Evolutionary conservation across 1,284 basidiomycete species (phyloP), one percentile per base, ranked within the genome.

Genomic region (Porodaedalea pini): DNA sequence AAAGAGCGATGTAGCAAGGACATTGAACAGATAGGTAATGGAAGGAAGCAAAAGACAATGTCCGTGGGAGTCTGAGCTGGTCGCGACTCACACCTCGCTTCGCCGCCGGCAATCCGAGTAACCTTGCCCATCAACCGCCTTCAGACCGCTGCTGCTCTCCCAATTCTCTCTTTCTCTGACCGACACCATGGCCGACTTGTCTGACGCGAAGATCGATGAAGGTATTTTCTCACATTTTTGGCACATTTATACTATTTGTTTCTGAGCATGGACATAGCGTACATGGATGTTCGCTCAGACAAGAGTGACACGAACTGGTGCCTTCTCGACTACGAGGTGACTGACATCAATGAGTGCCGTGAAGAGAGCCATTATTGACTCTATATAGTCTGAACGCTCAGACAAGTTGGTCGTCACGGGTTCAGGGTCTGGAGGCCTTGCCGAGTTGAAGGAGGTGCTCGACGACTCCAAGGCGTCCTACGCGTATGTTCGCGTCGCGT

Each of bases 291-390:
- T 57, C 86, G 92, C 65, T 79, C 77, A 58, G 83, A 91, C 78
- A 92, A 92, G 70, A 78, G 85, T 54, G 87, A 89, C 41, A 88
- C 84, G 44, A 94, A 90, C 69, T 95, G 92, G 92, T 68, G 93
- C 52, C 76, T 95, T 57, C 74, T 94, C 56, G 89, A 94, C 71
- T 95, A 94, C 70, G 86, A 91, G 80, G 88, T 88, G 61, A 61
- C 39, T 15, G 21, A 51, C 44, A 21, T 51, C 32, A 31, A 54
- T 44, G 19, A 37, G 6, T 19, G 27, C 5, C 48, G 15, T 34
- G 48, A 54, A 56, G 48, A 65, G 55, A 53, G 51, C 53, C 44
- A 47, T 53, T 51, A 54, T 31, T 37, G n/a, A 31, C 3, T 29
- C 13, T 60, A 31, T 67, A 88, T 83, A 82, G 56, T 43, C 39